These are phyloP conservation scores for Aegilops longissima DNA, from an alignment of 176 grass and related monocot species.

Conservation along the genomic window DNA sequence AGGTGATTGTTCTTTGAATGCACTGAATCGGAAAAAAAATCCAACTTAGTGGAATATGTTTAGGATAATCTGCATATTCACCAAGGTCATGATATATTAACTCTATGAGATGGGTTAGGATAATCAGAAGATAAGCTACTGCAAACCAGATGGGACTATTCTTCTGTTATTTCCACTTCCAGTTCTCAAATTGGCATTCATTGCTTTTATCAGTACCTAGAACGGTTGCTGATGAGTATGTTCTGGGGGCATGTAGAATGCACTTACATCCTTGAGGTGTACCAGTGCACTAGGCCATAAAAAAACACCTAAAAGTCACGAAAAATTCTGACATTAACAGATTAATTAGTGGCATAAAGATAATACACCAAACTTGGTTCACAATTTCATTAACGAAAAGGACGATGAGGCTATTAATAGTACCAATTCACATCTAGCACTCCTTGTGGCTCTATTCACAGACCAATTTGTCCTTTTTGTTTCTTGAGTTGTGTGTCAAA, in stretches of 20 bases:
- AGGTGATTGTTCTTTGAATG: constrained; percentile 55
- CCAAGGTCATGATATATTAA: not conserved
- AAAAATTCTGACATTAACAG: not conserved
- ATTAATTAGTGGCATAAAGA: not conserved
- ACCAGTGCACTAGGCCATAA: not conserved
- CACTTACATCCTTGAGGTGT: not conserved
- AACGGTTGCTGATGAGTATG: not conserved
- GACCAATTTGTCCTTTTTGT: not conserved
- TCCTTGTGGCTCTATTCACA: not conserved
- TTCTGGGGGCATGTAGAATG: not conserved
- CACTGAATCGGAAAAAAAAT: not conserved
- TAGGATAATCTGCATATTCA: constrained; percentile 16
- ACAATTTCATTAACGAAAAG: not conserved
- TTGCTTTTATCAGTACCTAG: not conserved
- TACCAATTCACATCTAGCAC: not conserved
- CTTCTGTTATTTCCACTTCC: not conserved
- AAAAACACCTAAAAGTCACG: not conserved
- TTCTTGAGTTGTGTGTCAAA: not conserved
- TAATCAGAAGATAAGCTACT: constrained; percentile 1
- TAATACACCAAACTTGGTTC: not conserved
- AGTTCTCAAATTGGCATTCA: not conserved
- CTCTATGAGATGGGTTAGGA: not conserved
- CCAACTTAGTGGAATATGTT: constrained; percentile 24
- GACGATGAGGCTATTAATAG: not conserved
- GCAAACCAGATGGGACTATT: not conserved